phyloP scores from a whole-genome alignment of 2,329 filamentous ascomycete species.

The Sodiomyces alkalinus region DNA sequence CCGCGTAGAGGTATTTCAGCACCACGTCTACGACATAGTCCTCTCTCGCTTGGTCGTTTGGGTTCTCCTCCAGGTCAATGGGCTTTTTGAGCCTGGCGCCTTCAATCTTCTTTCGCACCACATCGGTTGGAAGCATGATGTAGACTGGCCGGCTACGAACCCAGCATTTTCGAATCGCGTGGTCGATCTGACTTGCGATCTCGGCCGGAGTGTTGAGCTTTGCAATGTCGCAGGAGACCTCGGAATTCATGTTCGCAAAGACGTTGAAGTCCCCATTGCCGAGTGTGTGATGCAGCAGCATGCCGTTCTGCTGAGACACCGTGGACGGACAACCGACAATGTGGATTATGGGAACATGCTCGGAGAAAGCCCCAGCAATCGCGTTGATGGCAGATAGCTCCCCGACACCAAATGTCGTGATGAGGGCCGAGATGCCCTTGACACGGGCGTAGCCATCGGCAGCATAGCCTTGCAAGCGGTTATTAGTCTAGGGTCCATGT shows the following conservation, averaged over 20 bases:
- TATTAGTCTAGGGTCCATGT: too few relatives aligned
- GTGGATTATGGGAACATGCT: constrained; percentile 57
- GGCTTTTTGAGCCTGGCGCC: constrained; percentile 54
- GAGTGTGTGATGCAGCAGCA: constrained; percentile 51
- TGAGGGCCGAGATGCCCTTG: constrained; percentile 51
- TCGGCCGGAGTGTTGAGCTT: constrained; percentile 55
- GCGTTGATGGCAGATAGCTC: constrained; percentile 62
- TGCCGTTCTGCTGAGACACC: constrained; percentile 29
- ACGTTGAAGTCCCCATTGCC: constrained; percentile 71
- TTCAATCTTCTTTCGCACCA: constrained; percentile 62
- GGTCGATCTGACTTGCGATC: constrained; percentile 62
- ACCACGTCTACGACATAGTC: constrained; percentile 73
- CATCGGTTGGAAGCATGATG: constrained; percentile 68
- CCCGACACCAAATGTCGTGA: constrained; percentile 66
- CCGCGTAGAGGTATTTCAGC: constrained; percentile 54
- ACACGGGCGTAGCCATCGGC: constrained; percentile 69
- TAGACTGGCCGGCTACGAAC: constrained; percentile 66
- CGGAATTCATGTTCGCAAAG: constrained; percentile 62
- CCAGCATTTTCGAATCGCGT: constrained; percentile 61
- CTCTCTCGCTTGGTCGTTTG: constrained; percentile 57
- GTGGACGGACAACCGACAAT: constrained; percentile 42
- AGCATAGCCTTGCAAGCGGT: constrained; percentile 42
- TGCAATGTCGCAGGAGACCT: constrained; percentile 56
- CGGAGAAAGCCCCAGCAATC: constrained; percentile 58
- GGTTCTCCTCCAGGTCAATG: constrained; percentile 48